phyloP scores from a whole-genome alignment of 768 basidiomycete genomes.

The Suillus brevipes region DNA sequence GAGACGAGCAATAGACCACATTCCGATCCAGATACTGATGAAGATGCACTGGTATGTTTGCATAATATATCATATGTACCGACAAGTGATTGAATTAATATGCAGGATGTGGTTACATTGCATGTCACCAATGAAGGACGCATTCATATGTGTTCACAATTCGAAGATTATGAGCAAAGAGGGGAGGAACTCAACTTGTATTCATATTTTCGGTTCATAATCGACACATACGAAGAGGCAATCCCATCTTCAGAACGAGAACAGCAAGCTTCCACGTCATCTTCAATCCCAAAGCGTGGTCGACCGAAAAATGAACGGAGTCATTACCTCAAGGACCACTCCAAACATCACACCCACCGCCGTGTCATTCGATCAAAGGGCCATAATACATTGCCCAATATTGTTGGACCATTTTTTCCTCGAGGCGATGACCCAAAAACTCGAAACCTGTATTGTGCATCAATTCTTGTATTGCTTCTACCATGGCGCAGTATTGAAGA shows the following conservation, averaged over 20 bases:
- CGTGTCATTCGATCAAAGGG: conserved; percentile 22
- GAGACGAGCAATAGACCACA: too few relatives aligned
- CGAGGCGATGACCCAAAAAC: conserved; percentile 20
- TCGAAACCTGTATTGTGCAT: conserved; percentile 34
- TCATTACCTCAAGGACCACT: conserved; percentile 22
- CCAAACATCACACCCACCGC: conserved; percentile 7
- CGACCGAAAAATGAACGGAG: conserved; percentile 18
- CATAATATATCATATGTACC: too few relatives aligned
- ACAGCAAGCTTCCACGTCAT: background rate
- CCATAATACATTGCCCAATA: conserved; percentile 37
- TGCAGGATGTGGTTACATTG: background rate
- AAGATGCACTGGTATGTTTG: too few relatives aligned
- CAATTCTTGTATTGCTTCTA: conserved; percentile 35
- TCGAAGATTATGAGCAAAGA: background rate
- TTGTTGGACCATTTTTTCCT: conserved; percentile 40
- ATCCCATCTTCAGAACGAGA: background rate
- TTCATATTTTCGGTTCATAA: conserved; percentile 21
- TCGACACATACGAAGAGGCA: conserved; percentile 33
- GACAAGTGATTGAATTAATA: too few relatives aligned
- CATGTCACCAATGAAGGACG: background rate
- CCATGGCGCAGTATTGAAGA: conserved; percentile 35
- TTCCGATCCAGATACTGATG: too few relatives aligned
- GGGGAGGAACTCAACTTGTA: background rate
- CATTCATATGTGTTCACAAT: background rate
- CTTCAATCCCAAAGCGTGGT: conserved; percentile 8